Percentiles rank a stretch among this genome's conserved stretches.
These are phyloP conservation scores for Lycium barbarum DNA, from an alignment of 257 asterid genomes.

Conservation along the genomic window DNA sequence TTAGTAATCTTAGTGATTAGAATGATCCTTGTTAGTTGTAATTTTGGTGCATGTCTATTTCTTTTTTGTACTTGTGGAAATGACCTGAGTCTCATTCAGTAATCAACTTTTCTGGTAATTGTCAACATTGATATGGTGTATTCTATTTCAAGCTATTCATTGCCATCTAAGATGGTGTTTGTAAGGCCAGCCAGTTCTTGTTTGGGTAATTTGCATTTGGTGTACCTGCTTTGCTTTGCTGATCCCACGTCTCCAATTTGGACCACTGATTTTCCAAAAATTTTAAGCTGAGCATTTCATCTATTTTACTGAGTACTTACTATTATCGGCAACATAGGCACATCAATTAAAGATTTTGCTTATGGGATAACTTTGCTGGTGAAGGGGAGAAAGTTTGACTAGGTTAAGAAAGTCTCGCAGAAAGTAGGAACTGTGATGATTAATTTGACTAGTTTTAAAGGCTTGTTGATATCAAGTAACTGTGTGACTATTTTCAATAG, in stretches of 20 bases:
- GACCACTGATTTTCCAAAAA: neutral
- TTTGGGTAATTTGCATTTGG: slow-evolving; percentile 10
- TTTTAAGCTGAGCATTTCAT: neutral
- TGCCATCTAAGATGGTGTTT: neutral
- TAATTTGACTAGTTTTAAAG: too few relatives aligned
- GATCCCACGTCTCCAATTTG: neutral
- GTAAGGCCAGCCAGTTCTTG: neutral
- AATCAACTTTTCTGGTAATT: neutral
- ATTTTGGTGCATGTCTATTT: neutral
- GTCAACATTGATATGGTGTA: neutral
- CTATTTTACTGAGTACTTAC: neutral
- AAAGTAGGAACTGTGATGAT: too few relatives aligned
- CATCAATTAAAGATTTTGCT: neutral
- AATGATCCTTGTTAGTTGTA: neutral
- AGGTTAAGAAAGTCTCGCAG: too few relatives aligned
- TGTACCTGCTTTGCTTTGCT: neutral
- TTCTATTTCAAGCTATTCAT: neutral
- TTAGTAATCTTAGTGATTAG: neutral
- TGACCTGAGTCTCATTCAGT: neutral
- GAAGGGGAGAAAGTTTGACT: too few relatives aligned
- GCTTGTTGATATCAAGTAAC: too few relatives aligned
- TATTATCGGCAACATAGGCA: neutral
- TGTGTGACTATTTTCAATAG: too few relatives aligned
- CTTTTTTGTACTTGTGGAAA: neutral
- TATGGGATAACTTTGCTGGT: neutral